phyloP scores from a whole-genome alignment of 345 rosid species.

The Adansonia digitata region DNA sequence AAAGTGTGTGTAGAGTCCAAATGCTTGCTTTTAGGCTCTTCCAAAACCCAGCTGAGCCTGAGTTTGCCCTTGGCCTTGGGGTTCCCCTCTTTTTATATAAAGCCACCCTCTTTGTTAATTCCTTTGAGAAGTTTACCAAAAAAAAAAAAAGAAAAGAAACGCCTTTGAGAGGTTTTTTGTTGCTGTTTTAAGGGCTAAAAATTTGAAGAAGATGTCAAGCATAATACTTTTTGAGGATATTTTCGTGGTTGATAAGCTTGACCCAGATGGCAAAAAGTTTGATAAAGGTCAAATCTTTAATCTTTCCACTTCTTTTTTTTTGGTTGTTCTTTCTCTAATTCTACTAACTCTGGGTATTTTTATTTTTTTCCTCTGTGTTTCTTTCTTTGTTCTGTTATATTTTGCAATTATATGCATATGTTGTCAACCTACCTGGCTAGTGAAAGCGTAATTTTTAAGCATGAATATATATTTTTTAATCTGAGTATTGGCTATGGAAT shows the following conservation, averaged over 20 bases:
- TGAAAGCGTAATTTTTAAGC: not conserved
- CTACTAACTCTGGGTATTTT: not conserved
- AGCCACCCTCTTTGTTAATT: not conserved
- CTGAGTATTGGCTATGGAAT: not conserved
- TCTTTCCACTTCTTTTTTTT: not conserved
- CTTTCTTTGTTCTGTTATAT: not conserved
- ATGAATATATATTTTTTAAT: not conserved
- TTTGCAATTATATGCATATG: not conserved
- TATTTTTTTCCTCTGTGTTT: not conserved
- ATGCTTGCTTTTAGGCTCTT: no score
- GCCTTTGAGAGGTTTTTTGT: not conserved
- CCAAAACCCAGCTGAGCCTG: no score
- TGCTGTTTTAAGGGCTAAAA: not conserved
- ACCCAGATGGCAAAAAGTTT: slow-evolving; percentile 82
- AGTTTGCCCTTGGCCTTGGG: no score
- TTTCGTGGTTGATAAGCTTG: slow-evolving; percentile 48
- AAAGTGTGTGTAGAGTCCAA: no score
- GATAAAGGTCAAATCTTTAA: slow-evolving; percentile 48
- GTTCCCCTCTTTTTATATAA: no score
- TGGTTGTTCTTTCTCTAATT: not conserved
- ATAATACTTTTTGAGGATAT: slow-evolving; percentile 54
- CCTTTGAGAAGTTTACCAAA: no score
- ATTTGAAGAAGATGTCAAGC: not conserved
- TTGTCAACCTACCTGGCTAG: not conserved
- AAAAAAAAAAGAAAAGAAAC: no score